Evolutionary conservation across 352 stramenopile genomes (phyloP).

Genomic region (Phytophthora hybrid): DNA sequence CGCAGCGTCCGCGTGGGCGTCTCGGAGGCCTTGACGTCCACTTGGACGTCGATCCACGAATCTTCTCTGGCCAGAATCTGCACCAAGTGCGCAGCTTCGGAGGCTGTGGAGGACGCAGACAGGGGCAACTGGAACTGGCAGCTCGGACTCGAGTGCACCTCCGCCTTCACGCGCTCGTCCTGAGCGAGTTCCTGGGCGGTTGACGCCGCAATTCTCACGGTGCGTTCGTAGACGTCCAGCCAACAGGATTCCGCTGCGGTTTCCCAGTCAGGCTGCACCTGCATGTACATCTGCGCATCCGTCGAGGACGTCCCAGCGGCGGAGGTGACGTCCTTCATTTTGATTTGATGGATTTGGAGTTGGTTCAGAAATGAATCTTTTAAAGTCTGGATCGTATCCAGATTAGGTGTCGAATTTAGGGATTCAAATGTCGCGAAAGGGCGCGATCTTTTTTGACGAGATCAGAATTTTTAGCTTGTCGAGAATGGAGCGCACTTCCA

Average conservation of each 20-base stretch:
- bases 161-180: slow-evolving; percentile 15
- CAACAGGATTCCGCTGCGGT: slow-evolving; percentile 37
- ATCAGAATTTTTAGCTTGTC: slow-evolving; percentile 10
- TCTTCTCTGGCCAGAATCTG: slow-evolving; percentile 44
- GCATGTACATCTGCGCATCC: slow-evolving; percentile 54
- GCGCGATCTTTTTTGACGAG: slow-evolving; percentile 20
- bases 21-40: slow-evolving; percentile 15
- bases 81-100: slow-evolving; percentile 34
- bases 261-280: slow-evolving; percentile 74
- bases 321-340: slow-evolving; percentile 21
- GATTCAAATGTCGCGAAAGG: slow-evolving; percentile 8
- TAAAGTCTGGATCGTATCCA: not conserved
- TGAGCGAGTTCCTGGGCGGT: slow-evolving; percentile 19
- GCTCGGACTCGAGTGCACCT: slow-evolving; percentile 38
- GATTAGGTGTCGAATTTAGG: not conserved
- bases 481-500: not conserved
- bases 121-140: slow-evolving; percentile 58
- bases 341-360: not conserved
- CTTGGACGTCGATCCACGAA: slow-evolving; percentile 63
- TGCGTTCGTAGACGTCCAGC: slow-evolving; percentile 67
- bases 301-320: slow-evolving; percentile 6
- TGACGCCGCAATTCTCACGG: slow-evolving; percentile 27
- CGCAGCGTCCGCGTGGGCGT: slow-evolving; percentile 22
- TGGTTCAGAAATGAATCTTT: not conserved
- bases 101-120: not conserved